Conservation (phyloP, 2,329 filamentous ascomycete species). For the Xylaria sp. region DNA sequence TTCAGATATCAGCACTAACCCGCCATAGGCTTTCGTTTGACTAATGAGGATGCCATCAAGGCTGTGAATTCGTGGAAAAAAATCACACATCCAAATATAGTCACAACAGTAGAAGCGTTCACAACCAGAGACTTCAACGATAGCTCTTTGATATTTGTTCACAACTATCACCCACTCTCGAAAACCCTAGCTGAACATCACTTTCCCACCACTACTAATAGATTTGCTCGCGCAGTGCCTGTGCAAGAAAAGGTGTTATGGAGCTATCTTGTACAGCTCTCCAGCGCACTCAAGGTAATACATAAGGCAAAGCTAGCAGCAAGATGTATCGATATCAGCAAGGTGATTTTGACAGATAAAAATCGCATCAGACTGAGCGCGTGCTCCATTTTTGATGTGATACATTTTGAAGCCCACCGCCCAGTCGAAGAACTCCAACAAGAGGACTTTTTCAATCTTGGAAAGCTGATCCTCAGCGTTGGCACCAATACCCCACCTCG, state of each 20-base stretch:
- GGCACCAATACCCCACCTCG: slow-evolving; percentile 72
- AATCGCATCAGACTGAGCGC: slow-evolving; percentile 88
- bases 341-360: slow-evolving; percentile 89
- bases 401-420: slow-evolving; percentile 78
- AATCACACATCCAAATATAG: slow-evolving; percentile 81
- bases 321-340: slow-evolving; percentile 84
- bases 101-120: slow-evolving; percentile 90
- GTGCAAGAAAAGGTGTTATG: slow-evolving; percentile 82
- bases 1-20: slow-evolving; percentile 26
- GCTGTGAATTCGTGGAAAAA: slow-evolving; percentile 90
- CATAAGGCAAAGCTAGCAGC: slow-evolving; percentile 85
- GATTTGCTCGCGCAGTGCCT: slow-evolving; percentile 57
- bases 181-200: slow-evolving; percentile 90
- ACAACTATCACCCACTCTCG: slow-evolving; percentile 90
- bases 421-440: slow-evolving; percentile 81
- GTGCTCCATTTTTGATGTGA: slow-evolving; percentile 89
- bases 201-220: slow-evolving; percentile 63
- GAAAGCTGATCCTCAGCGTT: slow-evolving; percentile 83
- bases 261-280: slow-evolving; percentile 92
- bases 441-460: slow-evolving; percentile 87
- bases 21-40: slow-evolving; percentile 77
- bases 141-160: slow-evolving; percentile 92
- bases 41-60: slow-evolving; percentile 87
- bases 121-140: slow-evolving; percentile 94
- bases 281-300: slow-evolving; percentile 86